Percentiles rank a stretch among this genome's conserved stretches.
These are phyloP conservation scores for Claviceps sp. DNA, from an alignment of 2,329 filamentous ascomycete genomes.

Conservation along the genomic window DNA sequence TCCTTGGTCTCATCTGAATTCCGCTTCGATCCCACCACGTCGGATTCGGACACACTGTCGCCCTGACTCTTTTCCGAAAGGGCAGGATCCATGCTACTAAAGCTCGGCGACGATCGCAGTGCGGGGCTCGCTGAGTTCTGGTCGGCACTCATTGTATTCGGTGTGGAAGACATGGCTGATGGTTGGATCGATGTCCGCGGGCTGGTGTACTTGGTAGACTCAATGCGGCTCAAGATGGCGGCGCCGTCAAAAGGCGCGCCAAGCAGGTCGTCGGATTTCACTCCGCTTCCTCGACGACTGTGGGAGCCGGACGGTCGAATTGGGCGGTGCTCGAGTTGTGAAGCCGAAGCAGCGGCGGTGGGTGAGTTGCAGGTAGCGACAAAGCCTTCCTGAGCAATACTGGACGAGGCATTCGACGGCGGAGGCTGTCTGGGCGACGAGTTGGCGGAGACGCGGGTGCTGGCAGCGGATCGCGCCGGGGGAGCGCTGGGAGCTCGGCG, in stretches of 20 bases:
- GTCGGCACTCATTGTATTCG: constrained; percentile 39
- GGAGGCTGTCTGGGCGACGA: constrained; percentile 34
- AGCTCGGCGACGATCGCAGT: constrained; percentile 51
- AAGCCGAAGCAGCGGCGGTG: constrained; percentile 4
- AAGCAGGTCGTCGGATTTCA: constrained; percentile 44
- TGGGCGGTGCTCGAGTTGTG: constrained; percentile 8
- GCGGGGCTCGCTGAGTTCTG: constrained; percentile 36
- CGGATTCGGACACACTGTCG: constrained; percentile 25
- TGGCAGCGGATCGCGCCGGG: constrained; percentile 31
- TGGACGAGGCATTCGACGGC: constrained; percentile 33
- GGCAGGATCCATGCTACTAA: constrained; percentile 22
- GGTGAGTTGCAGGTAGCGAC: constrained; percentile 15
- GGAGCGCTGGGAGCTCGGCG: constrained; percentile 48
- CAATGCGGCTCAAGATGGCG: constrained; percentile 46
- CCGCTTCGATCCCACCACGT: constrained; percentile 46
- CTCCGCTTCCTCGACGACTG: constrained; percentile 10
- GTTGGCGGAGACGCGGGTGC: constrained; percentile 36
- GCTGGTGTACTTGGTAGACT: constrained; percentile 32
- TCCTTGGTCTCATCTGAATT: constrained; percentile 67
- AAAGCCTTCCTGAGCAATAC: constrained; percentile 33
- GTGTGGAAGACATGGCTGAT: constrained; percentile 18
- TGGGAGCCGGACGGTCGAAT: constrained; percentile 11
- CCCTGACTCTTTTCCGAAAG: constrained; percentile 25
- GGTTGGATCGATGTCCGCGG: constrained; percentile 19
- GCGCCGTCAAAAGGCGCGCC: constrained; percentile 53